Percentiles rank a stretch among this genome's conserved stretches.
phyloP scores from a whole-genome alignment of 495 filamentous ascomycete species.

The Pyrenula aspistea region DNA sequence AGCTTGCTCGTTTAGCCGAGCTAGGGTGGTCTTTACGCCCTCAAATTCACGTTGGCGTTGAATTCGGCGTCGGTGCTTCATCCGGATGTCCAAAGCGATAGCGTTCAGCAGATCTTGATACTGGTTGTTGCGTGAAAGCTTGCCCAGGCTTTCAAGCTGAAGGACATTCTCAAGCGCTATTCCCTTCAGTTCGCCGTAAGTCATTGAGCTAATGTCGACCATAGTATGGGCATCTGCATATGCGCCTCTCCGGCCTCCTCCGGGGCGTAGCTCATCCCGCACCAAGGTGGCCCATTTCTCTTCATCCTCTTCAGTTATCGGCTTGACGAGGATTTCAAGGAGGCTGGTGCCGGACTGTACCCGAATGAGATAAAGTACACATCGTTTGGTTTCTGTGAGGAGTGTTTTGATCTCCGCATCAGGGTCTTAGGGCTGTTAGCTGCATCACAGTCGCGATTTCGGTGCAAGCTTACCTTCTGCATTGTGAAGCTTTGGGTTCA shows the following conservation, averaged over 20 bases:
- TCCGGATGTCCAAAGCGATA: conserved; percentile 92
- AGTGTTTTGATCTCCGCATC: conserved; percentile 83
- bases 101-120: conserved; percentile 96
- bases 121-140: conserved; percentile 80
- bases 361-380: conserved; percentile 94
- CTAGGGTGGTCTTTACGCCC: conserved; percentile 70
- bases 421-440: conserved; percentile 43
- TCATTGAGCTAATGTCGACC: conserved; percentile 80
- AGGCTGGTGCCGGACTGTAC: conserved; percentile 87
- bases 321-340: conserved; percentile 89
- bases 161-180: conserved; percentile 91
- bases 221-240: conserved; percentile 83
- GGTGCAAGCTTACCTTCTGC: conserved; percentile 45
- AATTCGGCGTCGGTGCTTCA: conserved; percentile 83
- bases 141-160: conserved; percentile 67
- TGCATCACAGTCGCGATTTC: conserved; percentile 6
- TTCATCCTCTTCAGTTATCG: conserved; percentile 77
- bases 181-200: conserved; percentile 84
- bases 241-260: conserved; percentile 60
- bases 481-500: conserved; percentile 85
- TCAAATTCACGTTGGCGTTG: conserved; percentile 87
- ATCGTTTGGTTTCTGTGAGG: conserved; percentile 96
- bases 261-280: conserved; percentile 64
- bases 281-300: conserved; percentile 75
- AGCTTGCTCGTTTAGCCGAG: conserved; percentile 81